Evolutionary conservation across 2,329 filamentous ascomycete species (phyloP), one percentile per base, ranked within the genome.

Genomic region (Huntiella moniliformis): DNA sequence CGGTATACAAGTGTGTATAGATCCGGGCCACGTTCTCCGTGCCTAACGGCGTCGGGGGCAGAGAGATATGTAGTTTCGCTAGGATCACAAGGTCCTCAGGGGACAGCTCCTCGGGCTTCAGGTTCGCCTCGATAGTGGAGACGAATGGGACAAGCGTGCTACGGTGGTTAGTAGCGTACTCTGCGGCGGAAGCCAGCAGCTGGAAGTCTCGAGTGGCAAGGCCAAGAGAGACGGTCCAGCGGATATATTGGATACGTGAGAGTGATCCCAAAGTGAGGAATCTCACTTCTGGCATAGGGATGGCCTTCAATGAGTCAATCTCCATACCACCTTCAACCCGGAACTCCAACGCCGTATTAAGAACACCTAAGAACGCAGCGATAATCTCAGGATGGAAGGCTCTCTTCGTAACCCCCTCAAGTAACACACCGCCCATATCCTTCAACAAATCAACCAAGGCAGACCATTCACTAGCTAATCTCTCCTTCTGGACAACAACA

Each of bases 401-500:
- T 57, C 56, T 5, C 10, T 38, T 16, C 16, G 18, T 17, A 11
- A 33, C 36, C 4, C 22, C 12, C 16, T 44, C 41, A 17, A 34
- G 45, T 15, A 49, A 41, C n/a, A 15, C 36, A 4, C 40, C 35
- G n/a, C 48, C 48, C 7, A 41, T 50, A 1, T 32, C 35, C 18
- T 39, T 43, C 2, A 50, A 35, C 17, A 50, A 13, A 10, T 22
- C 33, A 6, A 50, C 4, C 15, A 50, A 34, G 13, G 41, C 40
- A 4, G 18, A 5, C 48, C 48, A 50, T 15, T 44, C 48, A n/a
- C 37, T 18, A 3, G 34, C 18, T 4, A 68, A 56, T 15, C 60
- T 57, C 17, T 65, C 63, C 0, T 58, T 57, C 51, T 66, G 62
- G 7, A 73, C 62, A 39, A 70, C 65, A 3, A 57, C 51, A 11